Base-by-base conservation (phyloP, 441 rosid genomes). In the Jatropha podagrica region DNA sequence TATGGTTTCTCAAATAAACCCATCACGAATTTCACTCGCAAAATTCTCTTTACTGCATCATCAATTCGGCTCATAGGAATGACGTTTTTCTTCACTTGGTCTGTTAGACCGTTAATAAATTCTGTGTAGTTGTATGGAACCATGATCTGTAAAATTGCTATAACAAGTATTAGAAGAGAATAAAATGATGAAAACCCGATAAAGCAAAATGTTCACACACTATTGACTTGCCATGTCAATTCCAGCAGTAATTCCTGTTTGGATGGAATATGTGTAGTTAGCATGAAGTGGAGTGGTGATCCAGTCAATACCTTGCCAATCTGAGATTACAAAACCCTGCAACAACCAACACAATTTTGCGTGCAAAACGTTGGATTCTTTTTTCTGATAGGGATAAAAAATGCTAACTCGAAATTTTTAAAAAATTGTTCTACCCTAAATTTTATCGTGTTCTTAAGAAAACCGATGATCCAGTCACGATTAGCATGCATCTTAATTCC, bases 401-500 rank as follows among this genome's bases (percentile, higher is more conserved):
- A 26, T 56, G 48, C 26, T 40, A 17, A 49, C 11, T 49, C 9
- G 12, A 2, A 32, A 26, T 49, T 5, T 52, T 5, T 7, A 3
- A 59, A 66, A 42, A 7, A 32, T 14, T 5, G 6, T 72, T 51
- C 51, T 85, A 91, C 96, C 81, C 78, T 77, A 79, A 91, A 89
- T 32, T 70, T 81, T 58, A 89, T 90, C 17, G 77, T 82, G 77
- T 82, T 76, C 73, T 91, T 91, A 32, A 91, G 91, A 67, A 82
- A 85, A 41, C 78, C 83, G 0, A 93, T 86, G 84, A 91, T 15
- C 67, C 86, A 75, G 0, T 86, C 74, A 7, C 59, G 85, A 42
- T 91, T 88, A 11, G 92, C 78, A 41, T 88, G 93, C 93, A 91
- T 91, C 74, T 91, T 89, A 61, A 83, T 15, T 44, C 90, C 92